Conservation (phyloP, 495 filamentous ascomycete species). For the Xylaria sp. region DNA sequence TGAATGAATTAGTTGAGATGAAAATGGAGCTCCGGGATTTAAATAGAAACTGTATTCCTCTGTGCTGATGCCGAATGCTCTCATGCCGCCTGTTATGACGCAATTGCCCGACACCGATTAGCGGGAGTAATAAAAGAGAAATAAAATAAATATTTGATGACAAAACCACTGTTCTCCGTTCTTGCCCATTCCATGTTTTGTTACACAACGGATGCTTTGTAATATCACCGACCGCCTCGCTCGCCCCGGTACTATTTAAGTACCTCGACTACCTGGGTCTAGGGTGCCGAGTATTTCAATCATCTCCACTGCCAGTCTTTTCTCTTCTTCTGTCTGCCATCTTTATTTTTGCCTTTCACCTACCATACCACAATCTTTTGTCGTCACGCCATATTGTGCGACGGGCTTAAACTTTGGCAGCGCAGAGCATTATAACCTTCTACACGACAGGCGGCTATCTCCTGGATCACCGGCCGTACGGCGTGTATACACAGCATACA, state of each 20-base stretch:
- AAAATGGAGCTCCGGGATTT: not conserved
- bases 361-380: not conserved
- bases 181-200: conserved; percentile 14
- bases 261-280: not conserved
- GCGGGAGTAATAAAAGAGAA: not conserved
- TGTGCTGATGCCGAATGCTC: not conserved
- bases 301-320: not conserved
- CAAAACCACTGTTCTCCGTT: conserved; percentile 7
- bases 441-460: not conserved
- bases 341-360: not conserved
- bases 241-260: conserved; percentile 3
- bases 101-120: conserved; percentile 10
- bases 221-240: not conserved
- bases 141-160: conserved; percentile 21
- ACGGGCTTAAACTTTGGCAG: not conserved
- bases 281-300: conserved; percentile 13
- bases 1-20: not conserved
- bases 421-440: not conserved
- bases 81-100: conserved; percentile 23
- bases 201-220: conserved; percentile 18
- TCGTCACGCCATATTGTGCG: conserved; percentile 3
- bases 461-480: too few species aligned
- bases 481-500: too few species aligned
- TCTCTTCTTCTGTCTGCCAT: not conserved
- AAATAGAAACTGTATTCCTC: not conserved